A percentile compares a stretch with the other conserved stretches of the same genome.
Evolutionary conservation across 192 early-diverging fungal species (phyloP).

Genomic region (Coemansia sp.): DNA sequence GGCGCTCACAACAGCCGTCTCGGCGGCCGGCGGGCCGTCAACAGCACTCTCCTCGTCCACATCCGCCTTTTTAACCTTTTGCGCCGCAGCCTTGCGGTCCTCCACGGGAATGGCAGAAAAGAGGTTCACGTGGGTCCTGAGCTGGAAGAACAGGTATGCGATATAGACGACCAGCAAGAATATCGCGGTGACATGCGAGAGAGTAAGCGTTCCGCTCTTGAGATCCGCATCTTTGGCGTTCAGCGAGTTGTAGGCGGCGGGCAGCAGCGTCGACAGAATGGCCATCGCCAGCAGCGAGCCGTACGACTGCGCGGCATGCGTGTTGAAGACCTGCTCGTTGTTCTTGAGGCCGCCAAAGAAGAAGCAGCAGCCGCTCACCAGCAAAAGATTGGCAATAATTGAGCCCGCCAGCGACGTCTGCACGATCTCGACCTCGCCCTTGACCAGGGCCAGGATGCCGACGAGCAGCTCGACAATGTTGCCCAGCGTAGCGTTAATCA

Average conservation of each 20-base stretch:
- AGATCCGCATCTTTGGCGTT: slow-evolving; percentile 42
- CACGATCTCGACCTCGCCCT: slow-evolving; percentile 78
- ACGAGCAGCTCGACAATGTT: slow-evolving; percentile 90
- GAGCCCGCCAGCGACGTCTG: slow-evolving; percentile 88
- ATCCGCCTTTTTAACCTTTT: slow-evolving; percentile 11
- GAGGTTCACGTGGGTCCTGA: slow-evolving; percentile 74
- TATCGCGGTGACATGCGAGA: slow-evolving; percentile 68
- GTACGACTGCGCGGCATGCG: slow-evolving; percentile 73
- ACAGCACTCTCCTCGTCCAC: slow-evolving; percentile 5
- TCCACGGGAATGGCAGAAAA: slow-evolving; percentile 45
- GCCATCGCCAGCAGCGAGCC: slow-evolving; percentile 65
- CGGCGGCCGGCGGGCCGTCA: slow-evolving; percentile 9
- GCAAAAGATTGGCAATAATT: slow-evolving; percentile 82
- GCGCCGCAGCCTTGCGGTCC: slow-evolving; percentile 32
- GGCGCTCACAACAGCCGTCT: slow-evolving; percentile 6
- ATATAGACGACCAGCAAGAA: slow-evolving; percentile 68
- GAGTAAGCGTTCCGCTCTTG: slow-evolving; percentile 51
- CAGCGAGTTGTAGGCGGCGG: slow-evolving; percentile 62
- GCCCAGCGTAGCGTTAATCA: slow-evolving; percentile 78
- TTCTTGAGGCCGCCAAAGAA: slow-evolving; percentile 77
- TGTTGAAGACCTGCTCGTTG: slow-evolving; percentile 68
- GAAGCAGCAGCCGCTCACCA: slow-evolving; percentile 88
- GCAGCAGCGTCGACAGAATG: slow-evolving; percentile 66
- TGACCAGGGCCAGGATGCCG: slow-evolving; percentile 73
- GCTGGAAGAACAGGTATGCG: slow-evolving; percentile 66